phyloP scores from a whole-genome alignment of 495 filamentous ascomycete genomes.

The Elasticomyces elasticus region DNA sequence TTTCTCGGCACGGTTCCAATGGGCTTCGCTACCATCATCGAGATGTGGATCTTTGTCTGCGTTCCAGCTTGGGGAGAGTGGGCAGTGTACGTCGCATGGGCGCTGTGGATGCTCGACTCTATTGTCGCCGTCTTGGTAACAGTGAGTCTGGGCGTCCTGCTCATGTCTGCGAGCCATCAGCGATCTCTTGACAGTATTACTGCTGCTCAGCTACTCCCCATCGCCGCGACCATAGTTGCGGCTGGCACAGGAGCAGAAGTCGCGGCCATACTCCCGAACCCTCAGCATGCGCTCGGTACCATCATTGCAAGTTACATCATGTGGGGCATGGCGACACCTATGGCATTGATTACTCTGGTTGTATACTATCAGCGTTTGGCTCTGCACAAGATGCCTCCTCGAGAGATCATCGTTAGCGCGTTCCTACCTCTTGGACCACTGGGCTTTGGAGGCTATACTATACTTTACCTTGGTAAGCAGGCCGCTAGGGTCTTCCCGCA shows the following conservation, averaged over 20 bases:
- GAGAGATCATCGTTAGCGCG: conserved; percentile 51
- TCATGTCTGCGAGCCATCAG: conserved; percentile 34
- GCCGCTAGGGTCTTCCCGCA: conserved; percentile 42
- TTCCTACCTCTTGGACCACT: conserved; percentile 56
- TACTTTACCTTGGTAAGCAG: conserved; percentile 48
- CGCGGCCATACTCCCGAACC: conserved; percentile 43
- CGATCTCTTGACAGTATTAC: conserved; percentile 45
- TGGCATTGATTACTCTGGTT: conserved; percentile 47
- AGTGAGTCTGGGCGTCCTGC: conserved; percentile 44
- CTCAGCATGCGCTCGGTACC: conserved; percentile 48
- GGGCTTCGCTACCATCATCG: conserved; percentile 52
- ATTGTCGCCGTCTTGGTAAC: conserved; percentile 43
- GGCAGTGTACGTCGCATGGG: conserved; percentile 36
- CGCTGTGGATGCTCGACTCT: conserved; percentile 51
- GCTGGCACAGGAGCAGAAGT: conserved; percentile 47
- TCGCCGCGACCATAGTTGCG: conserved; percentile 52
- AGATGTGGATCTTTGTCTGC: conserved; percentile 47
- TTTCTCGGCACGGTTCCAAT: conserved; percentile 57
- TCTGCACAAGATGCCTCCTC: conserved; percentile 48
- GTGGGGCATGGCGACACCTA: conserved; percentile 50
- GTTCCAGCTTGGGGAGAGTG: conserved; percentile 46
- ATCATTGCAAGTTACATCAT: conserved; percentile 47
- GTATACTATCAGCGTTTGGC: conserved; percentile 56
- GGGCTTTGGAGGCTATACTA: conserved; percentile 50
- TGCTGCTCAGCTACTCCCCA: conserved; percentile 52